Evolutionary conservation across 768 basidiomycete genomes (phyloP).

Genomic region (Hypholoma sublateritium): DNA sequence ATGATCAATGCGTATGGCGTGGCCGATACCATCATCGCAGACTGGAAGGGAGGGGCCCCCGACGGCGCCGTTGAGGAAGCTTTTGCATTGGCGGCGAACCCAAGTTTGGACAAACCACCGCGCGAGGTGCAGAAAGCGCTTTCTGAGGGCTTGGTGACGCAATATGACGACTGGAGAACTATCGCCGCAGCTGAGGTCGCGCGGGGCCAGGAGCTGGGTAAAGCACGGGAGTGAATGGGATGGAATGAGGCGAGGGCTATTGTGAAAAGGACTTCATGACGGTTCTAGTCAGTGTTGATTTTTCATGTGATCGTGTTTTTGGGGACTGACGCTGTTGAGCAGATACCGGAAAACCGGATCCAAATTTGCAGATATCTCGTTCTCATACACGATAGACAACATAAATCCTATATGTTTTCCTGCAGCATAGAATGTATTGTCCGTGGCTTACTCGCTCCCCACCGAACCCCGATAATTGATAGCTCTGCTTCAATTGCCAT

Average conservation of each 20-base stretch:
- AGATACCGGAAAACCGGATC: too few species aligned
- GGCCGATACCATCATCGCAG: slow-evolving; percentile 67
- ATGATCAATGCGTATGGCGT: slow-evolving; percentile 91
- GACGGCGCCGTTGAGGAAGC: slow-evolving; percentile 12
- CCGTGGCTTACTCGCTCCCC: too few species aligned
- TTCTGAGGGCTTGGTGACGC: slow-evolving; percentile 44
- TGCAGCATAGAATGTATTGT: too few species aligned
- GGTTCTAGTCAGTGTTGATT: too few species aligned
- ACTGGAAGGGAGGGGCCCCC: slow-evolving; percentile 32
- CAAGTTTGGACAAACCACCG: slow-evolving; percentile 50
- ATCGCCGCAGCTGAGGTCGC: slow-evolving; percentile 73
- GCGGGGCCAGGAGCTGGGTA: slow-evolving; percentile 53
- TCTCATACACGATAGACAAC: too few species aligned
- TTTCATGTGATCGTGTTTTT: too few species aligned
- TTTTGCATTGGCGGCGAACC: slow-evolving; percentile 30
- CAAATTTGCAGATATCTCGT: too few species aligned
- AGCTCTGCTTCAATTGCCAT: too few species aligned
- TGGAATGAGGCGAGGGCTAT: slow-evolving; percentile 58
- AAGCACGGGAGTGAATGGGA: slow-evolving; percentile 75
- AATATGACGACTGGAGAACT: slow-evolving; percentile 73
- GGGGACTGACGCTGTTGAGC: too few species aligned
- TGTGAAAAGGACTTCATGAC: not conserved
- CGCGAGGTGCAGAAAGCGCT: slow-evolving; percentile 44
- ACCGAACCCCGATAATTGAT: too few species aligned
- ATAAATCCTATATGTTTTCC: too few species aligned